These are phyloP conservation scores for Globisporangium nodosum DNA, from an alignment of 352 stramenopile species.

Conservation along the genomic window DNA sequence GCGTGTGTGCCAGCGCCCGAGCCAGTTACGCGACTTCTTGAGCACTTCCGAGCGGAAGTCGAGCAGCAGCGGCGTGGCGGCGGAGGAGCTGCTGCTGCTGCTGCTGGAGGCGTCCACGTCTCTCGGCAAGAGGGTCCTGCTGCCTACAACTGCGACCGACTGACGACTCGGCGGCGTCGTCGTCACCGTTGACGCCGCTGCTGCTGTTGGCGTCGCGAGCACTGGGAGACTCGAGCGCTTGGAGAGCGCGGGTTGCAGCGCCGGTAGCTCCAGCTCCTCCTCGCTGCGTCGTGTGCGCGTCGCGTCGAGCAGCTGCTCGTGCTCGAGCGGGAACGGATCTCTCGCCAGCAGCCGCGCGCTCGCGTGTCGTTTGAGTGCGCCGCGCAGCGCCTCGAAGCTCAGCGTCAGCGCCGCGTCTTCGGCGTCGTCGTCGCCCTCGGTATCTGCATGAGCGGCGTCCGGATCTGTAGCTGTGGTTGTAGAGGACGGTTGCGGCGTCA, in stretches of 20 bases:
- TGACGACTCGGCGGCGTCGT: not conserved
- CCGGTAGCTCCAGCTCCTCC: slow-evolving; percentile 17
- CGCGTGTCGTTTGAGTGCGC: slow-evolving; percentile 29
- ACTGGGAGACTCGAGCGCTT: slow-evolving; percentile 9
- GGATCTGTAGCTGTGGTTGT: not conserved
- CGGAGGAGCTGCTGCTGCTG: slow-evolving; percentile 5
- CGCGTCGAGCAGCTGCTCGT: slow-evolving; percentile 9
- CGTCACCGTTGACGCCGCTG: too few relatives aligned
- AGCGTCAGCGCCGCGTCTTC: not conserved
- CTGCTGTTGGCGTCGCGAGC: not conserved
- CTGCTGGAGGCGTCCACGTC: slow-evolving; percentile 1
- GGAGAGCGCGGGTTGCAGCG: slow-evolving; percentile 6
- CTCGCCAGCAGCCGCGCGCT: slow-evolving; percentile 29
- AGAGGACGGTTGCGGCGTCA: not conserved
- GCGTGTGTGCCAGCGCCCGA: slow-evolving; percentile 46
- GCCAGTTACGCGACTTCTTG: slow-evolving; percentile 67
- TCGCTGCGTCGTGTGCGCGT: slow-evolving; percentile 6
- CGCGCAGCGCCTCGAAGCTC: slow-evolving; percentile 6
- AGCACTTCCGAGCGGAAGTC: slow-evolving; percentile 48
- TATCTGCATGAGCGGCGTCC: not conserved
- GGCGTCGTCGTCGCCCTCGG: not conserved
- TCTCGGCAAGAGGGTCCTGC: slow-evolving; percentile 1
- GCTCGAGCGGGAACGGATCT: slow-evolving; percentile 30
- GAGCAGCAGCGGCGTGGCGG: slow-evolving; percentile 19
- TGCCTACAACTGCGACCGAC: not conserved